These are phyloP conservation scores for Rhizopus delemar DNA, from an alignment of 371 early-diverging fungal genomes.

Conservation along the genomic window DNA sequence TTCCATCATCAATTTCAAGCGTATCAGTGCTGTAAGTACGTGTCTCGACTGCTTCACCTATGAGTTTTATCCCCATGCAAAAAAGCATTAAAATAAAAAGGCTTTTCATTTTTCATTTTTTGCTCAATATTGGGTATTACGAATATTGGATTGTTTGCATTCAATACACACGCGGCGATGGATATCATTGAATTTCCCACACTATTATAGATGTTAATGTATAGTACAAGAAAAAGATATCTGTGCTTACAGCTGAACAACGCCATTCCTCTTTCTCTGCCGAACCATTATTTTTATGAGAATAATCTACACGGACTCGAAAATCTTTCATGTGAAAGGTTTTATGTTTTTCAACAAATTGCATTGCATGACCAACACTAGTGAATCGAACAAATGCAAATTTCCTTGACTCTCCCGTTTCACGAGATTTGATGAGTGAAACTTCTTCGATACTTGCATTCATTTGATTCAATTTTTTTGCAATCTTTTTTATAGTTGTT, in stretches of 20 bases:
- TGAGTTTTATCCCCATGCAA: not conserved
- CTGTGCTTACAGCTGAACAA: conserved; percentile 46
- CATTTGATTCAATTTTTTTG: conserved; percentile 21
- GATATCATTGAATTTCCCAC: conserved; percentile 39
- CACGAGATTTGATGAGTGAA: conserved; percentile 51
- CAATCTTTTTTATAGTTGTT: conserved; percentile 23
- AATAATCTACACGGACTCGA: conserved; percentile 60
- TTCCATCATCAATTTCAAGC: conserved; percentile 54
- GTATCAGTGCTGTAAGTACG: conserved; percentile 38
- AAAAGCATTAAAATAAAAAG: not conserved
- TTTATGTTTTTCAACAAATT: conserved; percentile 56
- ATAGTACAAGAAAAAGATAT: not conserved
- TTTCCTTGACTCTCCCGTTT: conserved; percentile 60
- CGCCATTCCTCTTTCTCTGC: conserved; percentile 57
- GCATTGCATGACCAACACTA: conserved; percentile 66
- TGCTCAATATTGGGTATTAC: conserved; percentile 11
- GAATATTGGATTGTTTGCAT: conserved; percentile 35
- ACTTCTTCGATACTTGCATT: conserved; percentile 32
- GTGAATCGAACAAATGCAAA: conserved; percentile 69
- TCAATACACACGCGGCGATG: conserved; percentile 43
- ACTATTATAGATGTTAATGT: conserved; percentile 17
- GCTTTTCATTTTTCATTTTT: not conserved
- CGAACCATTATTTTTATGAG: conserved; percentile 37
- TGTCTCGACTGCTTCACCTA: conserved; percentile 21
- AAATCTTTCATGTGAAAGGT: conserved; percentile 45